A percentile compares a stretch with the other conserved stretches of the same genome.
Evolutionary conservation across 495 filamentous ascomycete genomes (phyloP).

Genomic region (Aspergillus sparsus): DNA sequence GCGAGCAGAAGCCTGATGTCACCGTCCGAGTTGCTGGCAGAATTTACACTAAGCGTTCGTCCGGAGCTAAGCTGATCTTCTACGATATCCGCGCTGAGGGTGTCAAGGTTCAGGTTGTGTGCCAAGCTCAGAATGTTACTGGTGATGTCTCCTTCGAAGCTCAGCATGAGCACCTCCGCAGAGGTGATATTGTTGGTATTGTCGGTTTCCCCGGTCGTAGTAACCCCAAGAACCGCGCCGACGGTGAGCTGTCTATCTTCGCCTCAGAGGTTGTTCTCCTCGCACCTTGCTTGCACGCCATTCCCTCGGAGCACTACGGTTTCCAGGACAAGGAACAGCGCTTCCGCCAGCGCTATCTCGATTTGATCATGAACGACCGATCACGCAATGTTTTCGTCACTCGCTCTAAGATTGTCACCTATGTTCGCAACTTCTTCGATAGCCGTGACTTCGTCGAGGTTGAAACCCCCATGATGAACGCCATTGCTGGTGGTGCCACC

Average conservation of each 20-base stretch:
- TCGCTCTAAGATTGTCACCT: slow-evolving; percentile 79
- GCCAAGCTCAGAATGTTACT: slow-evolving; percentile 72
- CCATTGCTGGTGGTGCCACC: slow-evolving; percentile 92
- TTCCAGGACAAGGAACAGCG: slow-evolving; percentile 93
- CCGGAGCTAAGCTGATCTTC: slow-evolving; percentile 85
- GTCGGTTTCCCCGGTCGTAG: slow-evolving; percentile 88
- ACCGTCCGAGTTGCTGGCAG: slow-evolving; percentile 75
- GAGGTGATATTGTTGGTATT: slow-evolving; percentile 90
- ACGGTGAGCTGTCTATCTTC: slow-evolving; percentile 92
- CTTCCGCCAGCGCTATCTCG: slow-evolving; percentile 88
- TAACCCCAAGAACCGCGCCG: slow-evolving; percentile 80
- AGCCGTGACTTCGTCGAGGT: slow-evolving; percentile 84
- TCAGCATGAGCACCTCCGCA: slow-evolving; percentile 86
- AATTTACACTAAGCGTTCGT: slow-evolving; percentile 84
- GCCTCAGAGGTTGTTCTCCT: slow-evolving; percentile 82
- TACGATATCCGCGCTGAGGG: slow-evolving; percentile 89
- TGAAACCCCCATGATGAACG: slow-evolving; percentile 98
- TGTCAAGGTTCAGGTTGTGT: slow-evolving; percentile 86
- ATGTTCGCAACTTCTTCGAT: slow-evolving; percentile 85
- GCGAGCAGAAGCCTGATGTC: slow-evolving; percentile 73
- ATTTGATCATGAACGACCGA: slow-evolving; percentile 91
- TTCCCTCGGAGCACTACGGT: slow-evolving; percentile 89
- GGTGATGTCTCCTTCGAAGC: slow-evolving; percentile 68
- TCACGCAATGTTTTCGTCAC: slow-evolving; percentile 79
- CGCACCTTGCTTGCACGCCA: slow-evolving; percentile 88